Evolutionary conservation across 352 stramenopile genomes (phyloP).

Genomic region (Phytophthora tubulina): DNA sequence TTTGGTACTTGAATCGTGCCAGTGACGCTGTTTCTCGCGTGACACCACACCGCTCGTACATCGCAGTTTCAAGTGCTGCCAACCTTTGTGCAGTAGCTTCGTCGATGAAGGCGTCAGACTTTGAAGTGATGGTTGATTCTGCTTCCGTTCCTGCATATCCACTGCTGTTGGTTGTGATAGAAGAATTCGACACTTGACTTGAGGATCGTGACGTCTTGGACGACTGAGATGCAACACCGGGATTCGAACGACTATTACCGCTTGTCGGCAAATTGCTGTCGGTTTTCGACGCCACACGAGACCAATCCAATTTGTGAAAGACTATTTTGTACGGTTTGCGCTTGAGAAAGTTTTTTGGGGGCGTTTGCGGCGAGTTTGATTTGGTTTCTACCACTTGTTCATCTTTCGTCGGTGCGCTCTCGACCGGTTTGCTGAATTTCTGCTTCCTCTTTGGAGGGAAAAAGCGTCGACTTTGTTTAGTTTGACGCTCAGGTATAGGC

Average conservation of each 20-base stretch:
- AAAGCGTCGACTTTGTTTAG: conserved; percentile 17
- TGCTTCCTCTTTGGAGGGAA: conserved; percentile 24
- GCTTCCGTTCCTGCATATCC: not conserved
- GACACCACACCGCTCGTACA: conserved; percentile 45
- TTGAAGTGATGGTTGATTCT: not conserved
- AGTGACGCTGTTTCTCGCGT: conserved; percentile 33
- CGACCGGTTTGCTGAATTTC: conserved; percentile 10
- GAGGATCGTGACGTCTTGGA: not conserved
- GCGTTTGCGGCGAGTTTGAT: conserved; percentile 11
- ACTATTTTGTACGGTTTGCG: conserved; percentile 79
- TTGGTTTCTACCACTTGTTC: conserved; percentile 10
- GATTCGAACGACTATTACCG: conserved; percentile 3
- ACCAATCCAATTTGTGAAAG: conserved; percentile 74
- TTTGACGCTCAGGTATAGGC: not conserved
- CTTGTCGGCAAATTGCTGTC: conserved; percentile 53
- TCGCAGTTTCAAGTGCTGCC: conserved; percentile 25
- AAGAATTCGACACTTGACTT: conserved; percentile 8
- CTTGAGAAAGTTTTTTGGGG: conserved; percentile 57
- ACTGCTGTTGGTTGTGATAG: not conserved
- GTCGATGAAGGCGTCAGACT: conserved; percentile 20
- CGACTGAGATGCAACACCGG: conserved; percentile 12
- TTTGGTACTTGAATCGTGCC: conserved; percentile 43
- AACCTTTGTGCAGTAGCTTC: conserved; percentile 32
- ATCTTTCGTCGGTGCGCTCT: conserved; percentile 9
- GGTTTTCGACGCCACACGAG: conserved; percentile 61